Base-by-base conservation (phyloP, 2,329 filamentous ascomycete species). In the Amylocarpus encephaloides region DNA sequence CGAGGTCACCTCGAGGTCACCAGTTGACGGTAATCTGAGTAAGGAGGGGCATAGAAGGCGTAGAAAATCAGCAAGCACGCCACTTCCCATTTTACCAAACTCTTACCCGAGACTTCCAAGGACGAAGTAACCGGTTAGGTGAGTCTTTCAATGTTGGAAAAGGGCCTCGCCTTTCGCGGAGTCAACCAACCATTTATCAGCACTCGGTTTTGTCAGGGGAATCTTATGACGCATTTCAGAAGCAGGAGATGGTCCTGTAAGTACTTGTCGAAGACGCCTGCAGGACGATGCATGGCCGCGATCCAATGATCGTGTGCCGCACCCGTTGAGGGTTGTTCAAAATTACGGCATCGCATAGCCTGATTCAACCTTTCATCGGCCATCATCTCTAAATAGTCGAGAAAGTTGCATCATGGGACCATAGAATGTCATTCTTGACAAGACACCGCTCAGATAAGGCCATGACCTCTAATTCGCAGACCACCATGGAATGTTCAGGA, bases 141-240 rank as follows among this genome's bases (percentile, higher is more conserved):
- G n/a, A n/a, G n/a, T n/a, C 22, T 26, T 26, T 26, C 22, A 26
- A 26, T 7, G 22, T 26, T 26, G 22, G 22, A 26, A 7, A 26
- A 26, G 22, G 22, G 22, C 7, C 22, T 26, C 22, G 22, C 22
- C 22, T 4, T 26, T 26, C 22, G 22, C 34, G 12, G 34, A 10
- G 12, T 36, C 15, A 36, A 13, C 32, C 9, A 9, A 13, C 12
- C 34, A 13, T 36, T 36, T 42, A 15, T 26, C n/a, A 43, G 40
- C 22, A 43, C 29, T 29, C 26, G 15, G 12, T 15, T 38, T 13
- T 38, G 26, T 47, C 46, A 42, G 50, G 38, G 36, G 33, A 46
- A 58, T 53, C 49, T 50, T 48, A 55, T 55, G 36, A 29, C 50
- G 50, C 52, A 49, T 51, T 50, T 38, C 19, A 38, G 40, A 30